Evolutionary conservation across 352 stramenopile genomes (phyloP).

Genomic region (Phytophthora quininea): DNA sequence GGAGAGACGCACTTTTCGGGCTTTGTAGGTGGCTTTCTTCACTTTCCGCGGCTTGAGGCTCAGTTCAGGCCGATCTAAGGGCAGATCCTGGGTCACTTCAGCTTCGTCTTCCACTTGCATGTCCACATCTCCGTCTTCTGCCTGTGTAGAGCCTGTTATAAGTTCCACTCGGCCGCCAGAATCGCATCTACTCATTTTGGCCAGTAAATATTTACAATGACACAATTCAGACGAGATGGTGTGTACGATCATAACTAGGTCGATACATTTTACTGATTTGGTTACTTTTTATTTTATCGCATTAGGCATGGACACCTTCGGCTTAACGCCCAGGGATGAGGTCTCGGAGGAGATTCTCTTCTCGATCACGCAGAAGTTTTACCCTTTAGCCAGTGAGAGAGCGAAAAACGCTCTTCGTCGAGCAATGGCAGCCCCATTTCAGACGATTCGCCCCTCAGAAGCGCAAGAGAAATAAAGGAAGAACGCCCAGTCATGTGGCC

Average conservation of each 20-base stretch:
- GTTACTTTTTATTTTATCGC: not conserved
- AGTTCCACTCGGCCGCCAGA: too few species aligned
- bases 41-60: too few species aligned
- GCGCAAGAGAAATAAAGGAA: constrained; percentile 21
- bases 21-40: constrained; percentile 28
- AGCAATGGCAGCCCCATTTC: constrained; percentile 16
- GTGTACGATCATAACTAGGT: too few species aligned
- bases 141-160: too few species aligned
- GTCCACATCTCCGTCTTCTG: too few species aligned
- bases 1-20: constrained; percentile 21
- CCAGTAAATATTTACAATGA: not conserved
- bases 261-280: too few species aligned
- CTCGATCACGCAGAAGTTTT: constrained; percentile 26
- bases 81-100: too few species aligned
- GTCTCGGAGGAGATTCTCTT: constrained; percentile 24
- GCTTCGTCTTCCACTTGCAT: too few species aligned
- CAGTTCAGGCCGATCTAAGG: too few species aligned
- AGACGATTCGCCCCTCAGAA: constrained; percentile 10
- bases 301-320: not conserved
- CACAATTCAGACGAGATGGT: too few species aligned
- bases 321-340: not conserved
- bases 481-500: constrained; percentile 31
- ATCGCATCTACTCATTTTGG: too few species aligned
- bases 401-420: constrained; percentile 7
- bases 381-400: constrained; percentile 2